Base-by-base conservation (phyloP, 192 early-diverging fungal genomes). In the Glomus cerebriforme region DNA sequence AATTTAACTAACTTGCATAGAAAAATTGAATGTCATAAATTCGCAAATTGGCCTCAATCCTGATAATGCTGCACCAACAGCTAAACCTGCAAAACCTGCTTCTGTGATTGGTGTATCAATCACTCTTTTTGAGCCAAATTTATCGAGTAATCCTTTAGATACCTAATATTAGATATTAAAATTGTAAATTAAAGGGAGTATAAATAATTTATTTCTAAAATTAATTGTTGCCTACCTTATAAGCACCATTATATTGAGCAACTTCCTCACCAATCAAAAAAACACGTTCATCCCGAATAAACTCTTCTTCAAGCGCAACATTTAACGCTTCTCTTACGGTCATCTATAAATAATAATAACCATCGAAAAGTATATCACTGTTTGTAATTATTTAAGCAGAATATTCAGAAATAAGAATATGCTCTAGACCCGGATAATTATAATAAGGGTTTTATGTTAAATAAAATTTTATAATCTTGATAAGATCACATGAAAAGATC, bases 11-110 rank as follows among this genome's bases (percentile, higher is more conserved):
- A 95, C 94, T 91, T 99, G 97, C 96, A 99, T 96, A 39, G 96
- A 95, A 90, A 99, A 99, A 93, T 99, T 99, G 85, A 96, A 98
- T 77, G 97, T 99, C 97, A 99, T 99, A 86, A 99, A 99, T 89
- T 99, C 96, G 90, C 97, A 99, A 77, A 99, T 92, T 35, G 97
- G 97, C 88, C 93, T 95, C 69, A 97, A 89, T 58, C 97, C 97
- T 78, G 91, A 88, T 78, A 99, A 89, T 37, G 96, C 97, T 39
- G 96, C 93, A 63, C 97, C 97, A 68, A 96, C 91, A 82, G 97
- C 97, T 65, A 99, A 88, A 84, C 97, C 97, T 77, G 95, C 93
- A 80, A 99, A 96, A 70, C 97, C 97, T 88, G 96, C 95, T 90
- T 99, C 97, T 45, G 97, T 99, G 75, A 99, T 99, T 59, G 97